Evolutionary conservation across 176 grass and related monocot species (phyloP), one percentile per base, ranked within the genome.

Genomic region (Lolium rigidum): DNA sequence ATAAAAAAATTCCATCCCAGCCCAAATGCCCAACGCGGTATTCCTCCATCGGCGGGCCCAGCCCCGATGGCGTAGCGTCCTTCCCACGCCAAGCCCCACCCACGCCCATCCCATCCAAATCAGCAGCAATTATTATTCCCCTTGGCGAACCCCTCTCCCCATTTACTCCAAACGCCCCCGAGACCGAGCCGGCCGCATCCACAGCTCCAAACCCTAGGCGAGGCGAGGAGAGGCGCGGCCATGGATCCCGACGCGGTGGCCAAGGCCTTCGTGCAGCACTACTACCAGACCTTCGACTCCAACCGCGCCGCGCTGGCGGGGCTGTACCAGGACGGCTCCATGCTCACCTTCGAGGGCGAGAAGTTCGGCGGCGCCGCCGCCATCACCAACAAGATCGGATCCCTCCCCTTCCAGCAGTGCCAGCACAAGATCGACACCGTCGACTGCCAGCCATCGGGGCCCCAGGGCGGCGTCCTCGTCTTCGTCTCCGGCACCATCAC

Each of bases 221-320:
- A 3, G 35, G 64, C 44, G 39, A 20, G 28, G 56, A 60, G 25
- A 7, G 65, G 65, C 25, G 86, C 35, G 69, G 71, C 74, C 10
- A 92, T 97, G 90, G 94, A 97, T 78, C 90, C 92, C 28, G 92
- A 97, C 44, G 17, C 87, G 10, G 90, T 97, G n/a, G 90, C 94
- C 14, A 94, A 80, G 90, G 94, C 94, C 18, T 97, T 97, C 90
- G 94, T 97, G 7, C 86, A 89, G 2, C 94, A 97, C 86, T 97
- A 97, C 88, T 97, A 97, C 86, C 14, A 31, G 28, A 97, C 94
- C 50, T 97, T 97, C 92, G 94, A 97, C 83, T 64, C 59, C 41
- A 94, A 97, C 92, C 87, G 94, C 48, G 76, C 83, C 1, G 89
- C 7, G 56, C 77, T 97, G 58, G 88, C 28, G 35, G 43, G 58